phyloP scores from a whole-genome alignment of 108 stramenopile genomes.

The Cafeteria roenbergensis region DNA sequence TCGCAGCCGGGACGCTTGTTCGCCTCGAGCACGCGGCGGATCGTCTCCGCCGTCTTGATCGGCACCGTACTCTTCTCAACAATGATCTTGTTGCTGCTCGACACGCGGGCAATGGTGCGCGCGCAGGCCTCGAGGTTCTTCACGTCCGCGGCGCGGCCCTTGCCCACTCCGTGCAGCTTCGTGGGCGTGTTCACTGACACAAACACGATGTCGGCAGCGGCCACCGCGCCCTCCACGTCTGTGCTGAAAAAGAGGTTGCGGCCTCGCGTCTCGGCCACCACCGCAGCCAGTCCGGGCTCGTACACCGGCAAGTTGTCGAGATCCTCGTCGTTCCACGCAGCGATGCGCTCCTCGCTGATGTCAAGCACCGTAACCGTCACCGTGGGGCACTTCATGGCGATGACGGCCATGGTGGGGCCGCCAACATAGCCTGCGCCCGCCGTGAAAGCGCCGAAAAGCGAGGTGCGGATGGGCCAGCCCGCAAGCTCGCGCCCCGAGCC shows the following conservation, averaged over 20 bases:
- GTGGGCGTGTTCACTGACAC: constrained; percentile 99
- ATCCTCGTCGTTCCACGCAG: constrained; percentile 91
- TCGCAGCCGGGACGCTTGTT: constrained; percentile 73
- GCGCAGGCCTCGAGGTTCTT: constrained; percentile 99
- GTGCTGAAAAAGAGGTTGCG: constrained; percentile 93
- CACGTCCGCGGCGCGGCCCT: constrained; percentile 96
- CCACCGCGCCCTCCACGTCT: constrained; percentile 77
- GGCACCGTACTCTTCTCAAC: constrained; percentile 98
- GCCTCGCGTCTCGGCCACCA: constrained; percentile 44
- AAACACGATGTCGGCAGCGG: constrained; percentile 84
- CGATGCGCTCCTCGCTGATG: constrained; percentile 76
- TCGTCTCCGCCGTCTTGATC: constrained; percentile 88
- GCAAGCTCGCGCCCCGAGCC: too few relatives aligned
- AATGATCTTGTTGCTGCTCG: constrained; percentile 76
- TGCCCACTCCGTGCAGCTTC: constrained; percentile 89
- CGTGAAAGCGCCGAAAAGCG: too few relatives aligned
- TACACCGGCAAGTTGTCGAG: constrained; percentile 87
- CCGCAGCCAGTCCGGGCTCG: constrained; percentile 86
- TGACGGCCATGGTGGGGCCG: constrained; percentile 99
- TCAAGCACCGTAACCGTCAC: constrained; percentile 92
- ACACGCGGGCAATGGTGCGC: constrained; percentile 85
- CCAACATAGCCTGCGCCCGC: constrained; percentile 98
- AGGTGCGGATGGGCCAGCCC: too few relatives aligned
- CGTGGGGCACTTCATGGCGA: constrained; percentile 83
- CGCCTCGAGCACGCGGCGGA: constrained; percentile 73